Base-by-base conservation (phyloP, 2,329 filamentous ascomycete genomes). In the Fusarium sp. region DNA sequence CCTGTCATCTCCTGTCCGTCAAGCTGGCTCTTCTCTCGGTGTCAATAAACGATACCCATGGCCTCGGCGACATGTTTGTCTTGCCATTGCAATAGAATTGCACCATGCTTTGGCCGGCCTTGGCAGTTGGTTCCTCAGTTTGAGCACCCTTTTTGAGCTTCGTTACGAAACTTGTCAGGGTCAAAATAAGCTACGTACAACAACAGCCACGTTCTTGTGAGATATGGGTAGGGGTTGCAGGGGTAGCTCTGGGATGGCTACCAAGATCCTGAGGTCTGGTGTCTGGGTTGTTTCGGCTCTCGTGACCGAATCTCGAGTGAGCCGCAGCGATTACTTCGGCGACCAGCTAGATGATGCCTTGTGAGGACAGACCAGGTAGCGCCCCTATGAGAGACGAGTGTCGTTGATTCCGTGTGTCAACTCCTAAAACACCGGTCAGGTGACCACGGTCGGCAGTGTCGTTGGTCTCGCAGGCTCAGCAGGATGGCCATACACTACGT, bases 41-140 rank as follows among this genome's bases (percentile, higher is more conserved):
- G 57, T 74, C 18, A 6, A 63, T 14, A 37, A 52, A 48, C 52
- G 54, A 16, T 25, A 27, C 62, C 32, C 50, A 61, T 63, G 35
- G 14, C 18, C 16, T 58, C 34, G 35, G 27, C 14, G 20, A 64
- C 59, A 60, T 70, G 54, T 48, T 43, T 65, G 52, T 59, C 43
- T 67, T 60, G 13, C 65, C 63, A 73, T 74, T 48, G 61, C 13
- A 64, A 59, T 70, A 37, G 39, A 57, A 34, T 45, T 56, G 5
- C 23, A 41, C 25, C 13, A 37, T 32, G 13, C 13, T 27, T 23
- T 59, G 35, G 27, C 18, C 27, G 27, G n/a, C 50, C 27, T 34
- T 41, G 25, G 56, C 56, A 25, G 30, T 57, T 37, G 11, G n/a
- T 37, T 35, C 13, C 20, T 23, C 11, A 34, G 20, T 16, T 37